Conservation (phyloP, 2,329 filamentous ascomycete genomes). For the Rutstroemia sp. region DNA sequence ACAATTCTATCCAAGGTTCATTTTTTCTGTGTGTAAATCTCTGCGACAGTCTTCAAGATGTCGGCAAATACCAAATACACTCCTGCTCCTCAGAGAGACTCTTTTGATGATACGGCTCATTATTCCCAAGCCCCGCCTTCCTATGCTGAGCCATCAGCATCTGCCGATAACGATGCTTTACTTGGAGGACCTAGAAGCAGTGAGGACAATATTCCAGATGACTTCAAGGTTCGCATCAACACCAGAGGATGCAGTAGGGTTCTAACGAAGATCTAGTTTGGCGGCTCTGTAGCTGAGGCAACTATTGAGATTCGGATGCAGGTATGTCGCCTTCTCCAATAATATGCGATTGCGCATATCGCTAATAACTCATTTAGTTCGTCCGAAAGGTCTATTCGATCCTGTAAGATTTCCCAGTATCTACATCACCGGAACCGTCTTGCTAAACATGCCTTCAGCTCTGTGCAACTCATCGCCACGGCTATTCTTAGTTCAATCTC, state of each 20-base stretch:
- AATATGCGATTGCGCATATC: neutral
- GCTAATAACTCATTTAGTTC: constrained; percentile 52
- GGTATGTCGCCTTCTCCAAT: neutral
- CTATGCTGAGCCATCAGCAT: constrained; percentile 57
- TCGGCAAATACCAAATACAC: constrained; percentile 74
- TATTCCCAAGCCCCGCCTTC: constrained; percentile 78
- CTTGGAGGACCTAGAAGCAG: constrained; percentile 65
- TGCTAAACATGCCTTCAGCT: constrained; percentile 36
- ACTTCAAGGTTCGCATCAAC: constrained; percentile 70
- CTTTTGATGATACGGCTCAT: constrained; percentile 57
- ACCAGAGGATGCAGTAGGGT: neutral
- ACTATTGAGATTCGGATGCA: constrained; percentile 85
- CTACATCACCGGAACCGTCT: neutral
- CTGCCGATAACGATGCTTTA: constrained; percentile 43
- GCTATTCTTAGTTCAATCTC: constrained; percentile 72
- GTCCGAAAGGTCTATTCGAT: constrained; percentile 97
- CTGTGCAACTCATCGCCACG: constrained; percentile 85
- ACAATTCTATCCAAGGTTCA: no score
- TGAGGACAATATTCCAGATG: constrained; percentile 88
- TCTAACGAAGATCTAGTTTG: constrained; percentile 53
- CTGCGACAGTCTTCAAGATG: constrained; percentile 34
- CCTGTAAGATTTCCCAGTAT: constrained; percentile 43
- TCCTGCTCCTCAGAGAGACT: constrained; percentile 77
- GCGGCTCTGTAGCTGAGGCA: constrained; percentile 85
- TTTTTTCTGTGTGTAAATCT: no score